These are phyloP conservation scores for Vachellia collinsii DNA, from an alignment of 306 rosid species.

Conservation along the genomic window DNA sequence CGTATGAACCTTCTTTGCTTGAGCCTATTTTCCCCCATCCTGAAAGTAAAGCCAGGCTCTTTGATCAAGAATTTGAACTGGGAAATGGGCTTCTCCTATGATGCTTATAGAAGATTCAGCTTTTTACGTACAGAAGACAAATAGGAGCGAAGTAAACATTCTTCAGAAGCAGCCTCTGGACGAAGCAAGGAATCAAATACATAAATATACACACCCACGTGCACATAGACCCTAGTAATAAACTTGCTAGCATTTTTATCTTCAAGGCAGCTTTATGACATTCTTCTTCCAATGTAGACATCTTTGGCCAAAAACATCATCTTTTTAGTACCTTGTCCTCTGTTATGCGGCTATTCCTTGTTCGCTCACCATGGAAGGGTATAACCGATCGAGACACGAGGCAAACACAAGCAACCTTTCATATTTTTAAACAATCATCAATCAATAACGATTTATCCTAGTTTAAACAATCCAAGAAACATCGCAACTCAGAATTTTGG, in stretches of 20 bases:
- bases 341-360: neutral
- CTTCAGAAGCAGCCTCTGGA: constrained; percentile 44
- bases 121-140: constrained; percentile 32
- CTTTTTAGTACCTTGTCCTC: neutral
- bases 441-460: no score
- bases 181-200: constrained; percentile 56
- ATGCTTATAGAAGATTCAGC: constrained; percentile 8
- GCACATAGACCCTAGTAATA: constrained; percentile 24
- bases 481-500: neutral
- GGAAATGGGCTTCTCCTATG: constrained; percentile 7
- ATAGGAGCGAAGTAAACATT: constrained; percentile 51
- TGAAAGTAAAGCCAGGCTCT: constrained; percentile 4
- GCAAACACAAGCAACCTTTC: neutral
- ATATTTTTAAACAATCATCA: neutral
- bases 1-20: constrained; percentile 38
- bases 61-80: constrained; percentile 20
- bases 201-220: constrained; percentile 10
- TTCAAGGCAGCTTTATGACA: constrained; percentile 10
- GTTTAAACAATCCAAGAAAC: neutral
- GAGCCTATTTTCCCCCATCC: constrained; percentile 44
- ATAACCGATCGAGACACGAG: neutral
- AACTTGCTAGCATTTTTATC: constrained; percentile 34
- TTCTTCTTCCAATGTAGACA: neutral
- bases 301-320: neutral
- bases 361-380: neutral